Evolutionary conservation across 768 basidiomycete genomes (phyloP), one percentile per base, ranked within the genome.

Genomic region (Auricularia cornea): DNA sequence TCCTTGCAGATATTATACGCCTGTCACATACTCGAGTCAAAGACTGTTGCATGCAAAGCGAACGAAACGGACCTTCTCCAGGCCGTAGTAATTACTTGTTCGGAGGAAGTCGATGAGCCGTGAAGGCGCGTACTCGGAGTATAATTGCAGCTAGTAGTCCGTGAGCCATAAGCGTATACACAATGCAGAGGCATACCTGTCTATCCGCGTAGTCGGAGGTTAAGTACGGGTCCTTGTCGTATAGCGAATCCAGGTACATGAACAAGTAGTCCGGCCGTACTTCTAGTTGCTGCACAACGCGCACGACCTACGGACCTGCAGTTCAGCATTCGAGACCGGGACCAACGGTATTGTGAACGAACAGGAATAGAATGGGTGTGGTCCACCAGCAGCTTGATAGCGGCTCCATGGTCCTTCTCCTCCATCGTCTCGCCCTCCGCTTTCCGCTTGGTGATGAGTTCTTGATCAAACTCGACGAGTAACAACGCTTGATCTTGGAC

Each of bases 321-420:
- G 59, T 16, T 12, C 44, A 28, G 1, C 41, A 35, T n/a, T 0
- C 41, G 26, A 4, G 1, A 63, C 16, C 38, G 35, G 29, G 29
- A 16, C 61, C 10, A 41, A 33, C 30, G 33, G 28, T 20, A 2
- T 12, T 29, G 32, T 28, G 31, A 26, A 78, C 86, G 66, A 63
- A 94, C 96, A 3, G 95, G 94, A 70, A 99, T 98, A 16, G 96
- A 96, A 71, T 98, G 92, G 1, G 91, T 90, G 70, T 98, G 93
- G 66, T 98, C 88, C 18, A 98, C 94, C 30, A 99, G 81, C 62
- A 99, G 70, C 33, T 82, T 82, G 64, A 98, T 93, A 0, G 94
- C 94, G 40, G 88, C 84, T 38, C 92, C 91, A 63, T 86, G 77
- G 6, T 57, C 62, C 23, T 75, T 75, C 32, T 78, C 74, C 26